Evolutionary conservation across 2,329 filamentous ascomycete species (phyloP).

Genomic region (Ophiobolus disseminans): DNA sequence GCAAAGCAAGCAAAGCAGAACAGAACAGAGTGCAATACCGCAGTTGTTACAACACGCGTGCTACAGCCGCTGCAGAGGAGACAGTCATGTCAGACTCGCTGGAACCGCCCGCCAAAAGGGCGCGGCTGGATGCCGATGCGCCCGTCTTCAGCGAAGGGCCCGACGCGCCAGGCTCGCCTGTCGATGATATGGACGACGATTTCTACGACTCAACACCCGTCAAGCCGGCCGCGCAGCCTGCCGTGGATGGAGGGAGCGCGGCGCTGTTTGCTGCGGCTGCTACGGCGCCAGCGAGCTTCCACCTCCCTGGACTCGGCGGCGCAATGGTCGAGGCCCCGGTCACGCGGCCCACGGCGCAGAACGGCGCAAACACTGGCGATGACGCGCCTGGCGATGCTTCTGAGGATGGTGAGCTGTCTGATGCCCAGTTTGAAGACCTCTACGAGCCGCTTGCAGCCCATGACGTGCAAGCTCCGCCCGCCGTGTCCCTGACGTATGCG

Average conservation of each 20-base stretch:
- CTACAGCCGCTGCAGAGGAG: constrained; percentile 34
- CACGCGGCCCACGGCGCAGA: constrained; percentile 24
- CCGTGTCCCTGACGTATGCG: constrained; percentile 27
- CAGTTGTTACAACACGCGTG: constrained; percentile 37
- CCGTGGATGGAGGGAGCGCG: constrained; percentile 23
- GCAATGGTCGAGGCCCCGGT: constrained; percentile 32
- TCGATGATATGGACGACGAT: constrained; percentile 51
- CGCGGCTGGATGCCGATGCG: constrained; percentile 48
- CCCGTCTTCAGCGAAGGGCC: constrained; percentile 43
- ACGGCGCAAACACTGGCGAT: constrained; percentile 20
- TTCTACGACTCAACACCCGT: constrained; percentile 47
- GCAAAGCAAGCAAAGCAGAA: constrained; percentile 28
- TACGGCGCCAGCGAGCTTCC: constrained; percentile 33
- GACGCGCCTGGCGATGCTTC: constrained; percentile 23
- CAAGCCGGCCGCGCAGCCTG: constrained; percentile 31
- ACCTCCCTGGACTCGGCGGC: constrained; percentile 48
- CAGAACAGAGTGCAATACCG: constrained; percentile 35
- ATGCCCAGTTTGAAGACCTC: constrained; percentile 38
- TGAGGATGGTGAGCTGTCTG: constrained; percentile 46
- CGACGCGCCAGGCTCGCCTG: constrained; percentile 48
- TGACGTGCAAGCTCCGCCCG: too few relatives aligned
- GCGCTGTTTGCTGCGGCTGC: constrained; percentile 28
- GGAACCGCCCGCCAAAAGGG: constrained; percentile 52
- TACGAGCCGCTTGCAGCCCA: too few relatives aligned
- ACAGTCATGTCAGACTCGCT: constrained; percentile 44